These are phyloP conservation scores for Leccinum subrobustum DNA, from an alignment of 1,284 basidiomycete genomes.

Conservation along the genomic window DNA sequence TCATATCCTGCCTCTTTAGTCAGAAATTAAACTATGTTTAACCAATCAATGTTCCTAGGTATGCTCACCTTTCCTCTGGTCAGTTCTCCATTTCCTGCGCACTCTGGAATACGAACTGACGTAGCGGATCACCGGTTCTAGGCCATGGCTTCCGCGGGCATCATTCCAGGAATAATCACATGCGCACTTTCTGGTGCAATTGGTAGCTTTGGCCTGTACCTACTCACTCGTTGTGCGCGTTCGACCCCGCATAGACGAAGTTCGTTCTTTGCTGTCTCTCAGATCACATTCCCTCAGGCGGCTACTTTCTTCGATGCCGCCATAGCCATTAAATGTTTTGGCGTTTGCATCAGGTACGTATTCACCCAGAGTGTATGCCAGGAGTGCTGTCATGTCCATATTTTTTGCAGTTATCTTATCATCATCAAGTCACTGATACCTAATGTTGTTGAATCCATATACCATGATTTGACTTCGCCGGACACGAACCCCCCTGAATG, in stretches of 20 bases:
- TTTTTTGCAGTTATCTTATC: conserved; percentile 72
- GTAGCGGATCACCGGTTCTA: conserved; percentile 32
- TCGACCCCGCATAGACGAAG: conserved; percentile 72
- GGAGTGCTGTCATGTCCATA: background rate
- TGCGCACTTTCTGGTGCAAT: conserved; percentile 85
- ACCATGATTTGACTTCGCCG: conserved; percentile 70
- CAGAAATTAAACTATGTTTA: conserved; percentile 5
- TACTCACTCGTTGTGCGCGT: conserved; percentile 86
- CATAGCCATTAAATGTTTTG: conserved; percentile 96
- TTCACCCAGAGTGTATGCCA: background rate
- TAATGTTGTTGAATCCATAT: conserved; percentile 85
- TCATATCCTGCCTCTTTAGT: conserved; percentile 20
- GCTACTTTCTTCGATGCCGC: conserved; percentile 89
- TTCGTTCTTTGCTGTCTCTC: conserved; percentile 86
- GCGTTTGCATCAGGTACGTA: conserved; percentile 86
- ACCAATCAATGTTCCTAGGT: conserved; percentile 40
- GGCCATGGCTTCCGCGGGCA: conserved; percentile 83
- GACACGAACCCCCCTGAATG: conserved; percentile 66
- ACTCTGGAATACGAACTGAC: background rate
- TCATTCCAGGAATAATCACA: conserved; percentile 85
- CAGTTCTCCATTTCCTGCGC: conserved; percentile 21
- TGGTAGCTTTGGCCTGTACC: conserved; percentile 85
- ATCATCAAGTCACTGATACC: conserved; percentile 95
- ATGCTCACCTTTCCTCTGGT: conserved; percentile 85
- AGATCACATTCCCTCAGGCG: conserved; percentile 82